Conservation (phyloP, 75 land plant species). For the Pinus taeda region DNA sequence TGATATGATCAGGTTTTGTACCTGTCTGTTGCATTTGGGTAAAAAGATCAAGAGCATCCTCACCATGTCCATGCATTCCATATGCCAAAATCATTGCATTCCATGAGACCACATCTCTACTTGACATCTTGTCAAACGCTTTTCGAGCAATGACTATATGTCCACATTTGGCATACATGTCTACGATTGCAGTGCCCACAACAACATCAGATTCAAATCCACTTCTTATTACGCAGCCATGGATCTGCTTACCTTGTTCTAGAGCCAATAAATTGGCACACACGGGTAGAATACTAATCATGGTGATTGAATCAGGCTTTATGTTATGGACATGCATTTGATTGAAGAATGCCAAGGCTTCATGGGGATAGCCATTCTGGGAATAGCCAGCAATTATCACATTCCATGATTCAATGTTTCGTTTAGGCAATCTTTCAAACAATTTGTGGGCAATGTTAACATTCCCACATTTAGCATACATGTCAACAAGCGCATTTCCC, state of each 20-base stretch:
- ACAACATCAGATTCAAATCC: conserved; percentile 37
- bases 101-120: conserved; percentile 37
- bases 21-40: conserved; percentile 31
- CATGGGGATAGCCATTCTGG: no score
- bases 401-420: conserved; percentile 52
- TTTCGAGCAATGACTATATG: conserved; percentile 20
- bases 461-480: conserved; percentile 71
- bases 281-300: no score
- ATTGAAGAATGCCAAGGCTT: no score
- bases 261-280: no score
- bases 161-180: conserved; percentile 38
- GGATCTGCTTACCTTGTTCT: no score
- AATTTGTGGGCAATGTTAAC: conserved; percentile 31
- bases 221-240: neutral
- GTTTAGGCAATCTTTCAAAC: conserved; percentile 25
- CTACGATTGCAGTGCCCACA: conserved; percentile 34
- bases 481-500: conserved; percentile 35
- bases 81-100: conserved; percentile 38
- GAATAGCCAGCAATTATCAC: conserved; percentile 30
- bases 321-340: no score
- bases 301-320: no score
- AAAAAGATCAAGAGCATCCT: conserved; percentile 35
- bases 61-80: conserved; percentile 21
- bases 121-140: conserved; percentile 43
- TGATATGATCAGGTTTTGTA: conserved; percentile 25